These are phyloP conservation scores for Aureobasidium musti DNA, from an alignment of 2,329 filamentous ascomycete genomes.

Conservation along the genomic window DNA sequence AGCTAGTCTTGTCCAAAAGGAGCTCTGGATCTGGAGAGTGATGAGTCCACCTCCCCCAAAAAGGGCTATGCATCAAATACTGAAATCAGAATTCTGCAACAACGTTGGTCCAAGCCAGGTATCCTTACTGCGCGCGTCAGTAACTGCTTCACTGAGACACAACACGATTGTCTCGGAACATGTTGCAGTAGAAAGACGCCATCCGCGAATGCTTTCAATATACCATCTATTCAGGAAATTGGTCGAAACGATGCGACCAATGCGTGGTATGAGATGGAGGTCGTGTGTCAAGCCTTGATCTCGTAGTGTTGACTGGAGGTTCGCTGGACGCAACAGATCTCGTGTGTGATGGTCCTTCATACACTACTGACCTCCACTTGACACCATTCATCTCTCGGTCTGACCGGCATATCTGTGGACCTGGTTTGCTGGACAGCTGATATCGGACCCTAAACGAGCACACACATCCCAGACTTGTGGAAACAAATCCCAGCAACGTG, in stretches of 20 bases:
- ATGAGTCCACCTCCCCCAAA: conserved; percentile 3
- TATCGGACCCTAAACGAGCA: neutral
- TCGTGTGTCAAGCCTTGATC: neutral
- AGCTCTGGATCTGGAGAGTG: neutral
- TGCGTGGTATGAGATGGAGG: neutral
- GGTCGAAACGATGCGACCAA: neutral
- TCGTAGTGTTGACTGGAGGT: neutral
- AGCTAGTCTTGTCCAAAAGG: conserved; percentile 11
- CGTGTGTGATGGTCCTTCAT: neutral
- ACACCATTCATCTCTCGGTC: neutral
- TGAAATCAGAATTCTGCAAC: neutral
- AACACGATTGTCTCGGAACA: neutral
- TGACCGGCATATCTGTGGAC: neutral
- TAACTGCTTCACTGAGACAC: neutral
- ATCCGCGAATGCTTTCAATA: neutral
- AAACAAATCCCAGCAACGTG: neutral
- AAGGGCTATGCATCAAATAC: neutral
- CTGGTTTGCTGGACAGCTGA: neutral
- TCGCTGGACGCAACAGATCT: neutral
- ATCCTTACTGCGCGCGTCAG: neutral
- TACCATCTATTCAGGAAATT: neutral
- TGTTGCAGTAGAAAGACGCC: neutral
- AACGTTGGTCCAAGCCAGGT: neutral
- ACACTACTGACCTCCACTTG: neutral
- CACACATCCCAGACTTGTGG: neutral